These are phyloP conservation scores for Hericium erinaceus DNA, from an alignment of 768 basidiomycete species.

Conservation along the genomic window DNA sequence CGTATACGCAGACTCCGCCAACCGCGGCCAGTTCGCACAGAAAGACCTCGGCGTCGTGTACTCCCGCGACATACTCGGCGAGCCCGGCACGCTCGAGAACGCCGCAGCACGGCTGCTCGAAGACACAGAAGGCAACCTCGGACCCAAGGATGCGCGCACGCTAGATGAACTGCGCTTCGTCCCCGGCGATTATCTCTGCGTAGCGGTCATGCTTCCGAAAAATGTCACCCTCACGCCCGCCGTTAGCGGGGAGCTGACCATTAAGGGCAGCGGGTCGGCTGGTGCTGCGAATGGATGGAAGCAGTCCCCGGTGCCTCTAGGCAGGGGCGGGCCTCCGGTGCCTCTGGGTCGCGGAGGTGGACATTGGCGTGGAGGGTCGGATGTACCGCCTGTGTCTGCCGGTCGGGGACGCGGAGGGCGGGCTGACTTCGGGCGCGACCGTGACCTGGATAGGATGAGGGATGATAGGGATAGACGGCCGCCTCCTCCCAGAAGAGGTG, in stretches of 20 bases:
- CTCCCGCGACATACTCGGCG: constrained; percentile 78
- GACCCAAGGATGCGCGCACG: constrained; percentile 47
- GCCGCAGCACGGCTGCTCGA: constrained; percentile 55
- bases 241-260: constrained; percentile 37
- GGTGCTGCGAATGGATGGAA: constrained; percentile 26
- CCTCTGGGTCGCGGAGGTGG: constrained; percentile 50
- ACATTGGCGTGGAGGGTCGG: constrained; percentile 69
- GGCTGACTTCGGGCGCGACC: constrained; percentile 13
- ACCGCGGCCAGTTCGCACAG: constrained; percentile 60
- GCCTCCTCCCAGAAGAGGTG: constrained; percentile 26
- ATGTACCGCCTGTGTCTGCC: constrained; percentile 29
- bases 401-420: constrained; percentile 25
- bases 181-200: constrained; percentile 70
- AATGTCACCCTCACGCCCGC: constrained; percentile 33
- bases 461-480: constrained; percentile 37
- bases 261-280: constrained; percentile 40
- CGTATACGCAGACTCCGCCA: constrained; percentile 65
- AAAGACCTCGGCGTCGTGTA: constrained; percentile 80
- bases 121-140: constrained; percentile 27
- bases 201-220: constrained; percentile 72
- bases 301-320: constrained; percentile 26
- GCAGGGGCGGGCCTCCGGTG: constrained; percentile 38
- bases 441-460: constrained; percentile 23
- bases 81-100: constrained; percentile 52
- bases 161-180: constrained; percentile 74